These are phyloP conservation scores for Colletotrichum sp. DNA, from an alignment of 2,329 filamentous ascomycete species.

Conservation along the genomic window DNA sequence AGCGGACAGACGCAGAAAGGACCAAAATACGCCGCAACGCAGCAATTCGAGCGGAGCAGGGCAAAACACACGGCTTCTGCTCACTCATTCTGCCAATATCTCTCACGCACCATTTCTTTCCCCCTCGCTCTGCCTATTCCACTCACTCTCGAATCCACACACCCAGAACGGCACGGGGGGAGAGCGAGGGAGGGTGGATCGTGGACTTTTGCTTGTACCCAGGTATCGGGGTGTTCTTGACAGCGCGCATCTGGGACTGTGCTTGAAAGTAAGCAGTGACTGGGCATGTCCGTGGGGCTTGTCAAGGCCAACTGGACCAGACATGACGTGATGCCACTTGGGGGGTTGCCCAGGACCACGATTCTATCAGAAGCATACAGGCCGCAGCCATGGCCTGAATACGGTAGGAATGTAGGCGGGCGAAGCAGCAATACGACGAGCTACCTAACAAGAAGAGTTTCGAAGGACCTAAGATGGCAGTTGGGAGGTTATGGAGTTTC, in stretches of 20 bases:
- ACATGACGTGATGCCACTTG: not conserved
- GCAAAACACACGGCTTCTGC: not conserved
- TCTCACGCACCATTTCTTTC: not conserved
- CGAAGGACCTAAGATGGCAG: not conserved
- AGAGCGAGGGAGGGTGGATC: not conserved
- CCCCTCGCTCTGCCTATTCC: not conserved
- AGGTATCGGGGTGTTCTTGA: not conserved
- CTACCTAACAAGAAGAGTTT: not conserved
- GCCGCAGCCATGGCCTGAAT: not conserved
- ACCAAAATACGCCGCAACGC: not conserved
- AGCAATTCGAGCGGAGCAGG: slow-evolving; percentile 1
- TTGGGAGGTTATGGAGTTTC: not conserved
- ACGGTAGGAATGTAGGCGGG: not conserved
- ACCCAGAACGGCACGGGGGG: not conserved
- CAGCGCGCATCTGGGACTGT: not conserved
- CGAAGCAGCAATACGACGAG: not conserved
- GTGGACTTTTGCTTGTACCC: not conserved
- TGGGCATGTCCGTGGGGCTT: not conserved
- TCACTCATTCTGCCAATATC: slow-evolving; percentile 2
- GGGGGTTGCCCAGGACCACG: not conserved
- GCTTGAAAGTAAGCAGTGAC: not conserved
- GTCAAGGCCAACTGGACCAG: not conserved
- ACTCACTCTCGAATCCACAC: not conserved
- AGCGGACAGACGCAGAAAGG: slow-evolving; percentile 9
- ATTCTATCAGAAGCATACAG: not conserved